Base-by-base conservation (phyloP, 768 basidiomycete genomes). In the Suillus sp. region DNA sequence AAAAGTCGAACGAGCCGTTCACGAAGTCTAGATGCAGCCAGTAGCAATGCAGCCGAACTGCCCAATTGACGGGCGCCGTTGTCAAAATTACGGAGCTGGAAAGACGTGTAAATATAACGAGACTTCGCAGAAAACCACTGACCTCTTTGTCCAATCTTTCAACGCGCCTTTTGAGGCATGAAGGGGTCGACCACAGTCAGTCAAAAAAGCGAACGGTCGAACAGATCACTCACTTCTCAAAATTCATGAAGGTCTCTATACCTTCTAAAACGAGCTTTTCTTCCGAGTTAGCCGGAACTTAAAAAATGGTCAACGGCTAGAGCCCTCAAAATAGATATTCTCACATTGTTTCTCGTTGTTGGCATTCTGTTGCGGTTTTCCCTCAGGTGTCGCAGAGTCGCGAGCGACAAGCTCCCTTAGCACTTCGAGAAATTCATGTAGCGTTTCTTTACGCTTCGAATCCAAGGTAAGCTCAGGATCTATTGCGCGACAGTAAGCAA, bases 251-350 rank as follows among this genome's bases (percentile, higher is more conserved):
- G 20, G 77, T 69, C 45, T 81, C 81, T 3, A 83, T 82, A 4
- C 84, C 84, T 6, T 82, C 80, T 63, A 74, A 78, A 64, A 81
- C 79, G 35, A 82, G 67, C 62, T 80, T 80, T 63, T 86, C 85
- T 58, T 85, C 83, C 56, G 79, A 76, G 50, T 76, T 78, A 20
- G 77, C 83, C 74, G 67, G 74, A 74, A 37, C 27, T 60, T 66
- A 37, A 59, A 62, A n/a, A 38, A 32, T 25, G 11, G 74, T 38
- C 22, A 34, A 57, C 5, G 25, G 56, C 20, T 16, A 51, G 20
- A 30, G 56, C 27, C 25, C 37, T 57, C 27, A 20, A 40, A 40
- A 40, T 30, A 40, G 10, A 57, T 20, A 13, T 40, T 20, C 56
- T 57, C 56, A 57, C 56, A 57, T 40, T 40, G 56, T 27, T 20